Evolutionary conservation across 2,329 filamentous ascomycete species (phyloP).

Genomic region (Verticillium tricorpus): DNA sequence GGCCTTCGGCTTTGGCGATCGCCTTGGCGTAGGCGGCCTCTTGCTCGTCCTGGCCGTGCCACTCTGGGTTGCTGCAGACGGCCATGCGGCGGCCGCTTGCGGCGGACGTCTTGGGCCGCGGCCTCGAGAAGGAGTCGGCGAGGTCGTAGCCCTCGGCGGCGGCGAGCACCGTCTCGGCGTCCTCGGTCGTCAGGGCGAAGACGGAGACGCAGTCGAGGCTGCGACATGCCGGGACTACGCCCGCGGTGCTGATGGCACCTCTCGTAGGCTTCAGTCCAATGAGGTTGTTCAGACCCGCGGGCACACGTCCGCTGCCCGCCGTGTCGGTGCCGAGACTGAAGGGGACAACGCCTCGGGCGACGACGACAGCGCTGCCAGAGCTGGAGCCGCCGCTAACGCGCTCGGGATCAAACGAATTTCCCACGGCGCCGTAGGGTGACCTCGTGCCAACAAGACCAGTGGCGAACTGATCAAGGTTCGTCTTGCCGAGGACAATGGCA

Average conservation of each 20-base stretch:
- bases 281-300: conserved; percentile 49
- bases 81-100: conserved; percentile 15
- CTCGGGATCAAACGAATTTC: conserved; percentile 41
- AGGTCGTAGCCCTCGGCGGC: conserved; percentile 42
- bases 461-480: conserved; percentile 58
- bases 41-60: conserved; percentile 29
- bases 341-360: conserved; percentile 46
- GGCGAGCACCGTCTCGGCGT: conserved; percentile 46
- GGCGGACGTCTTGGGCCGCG: conserved; percentile 16
- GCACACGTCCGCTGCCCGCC: conserved; percentile 50
- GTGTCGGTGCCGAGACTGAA: conserved; percentile 56
- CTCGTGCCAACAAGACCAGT: conserved; percentile 59
- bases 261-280: conserved; percentile 48
- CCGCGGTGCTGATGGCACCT: conserved; percentile 43
- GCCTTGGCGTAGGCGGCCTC: conserved; percentile 37
- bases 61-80: conserved; percentile 36
- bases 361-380: conserved; percentile 52
- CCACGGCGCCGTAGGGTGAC: conserved; percentile 53
- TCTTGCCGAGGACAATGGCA: conserved; percentile 54
- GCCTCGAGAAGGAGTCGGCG: conserved; percentile 47
- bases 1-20: conserved; percentile 27
- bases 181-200: conserved; percentile 41
- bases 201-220: conserved; percentile 55
- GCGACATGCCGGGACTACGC: conserved; percentile 50
- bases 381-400: conserved; percentile 48